These are phyloP conservation scores for Artemisia argyi DNA, from an alignment of 129 eudicot species.

Conservation along the genomic window DNA sequence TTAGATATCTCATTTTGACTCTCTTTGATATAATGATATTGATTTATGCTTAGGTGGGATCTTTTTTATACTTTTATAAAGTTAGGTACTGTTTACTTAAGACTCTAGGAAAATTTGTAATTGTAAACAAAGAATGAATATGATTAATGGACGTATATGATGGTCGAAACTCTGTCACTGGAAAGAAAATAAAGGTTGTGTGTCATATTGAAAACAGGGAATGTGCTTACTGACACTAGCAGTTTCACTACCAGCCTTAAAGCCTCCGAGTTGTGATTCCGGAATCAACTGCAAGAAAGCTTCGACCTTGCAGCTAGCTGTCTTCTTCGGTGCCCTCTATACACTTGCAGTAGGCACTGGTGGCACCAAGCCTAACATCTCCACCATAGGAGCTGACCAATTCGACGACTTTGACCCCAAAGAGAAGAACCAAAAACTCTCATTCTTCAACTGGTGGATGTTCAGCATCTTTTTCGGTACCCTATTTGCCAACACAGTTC, in stretches of 20 bases:
- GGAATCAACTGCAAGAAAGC: slow-evolving; percentile 42
- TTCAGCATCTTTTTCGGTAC: slow-evolving; percentile 49
- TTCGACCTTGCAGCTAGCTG: slow-evolving; percentile 33
- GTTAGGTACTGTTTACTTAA: neutral
- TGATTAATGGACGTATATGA: neutral
- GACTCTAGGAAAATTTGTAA: neutral
- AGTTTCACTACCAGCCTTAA: slow-evolving; percentile 52
- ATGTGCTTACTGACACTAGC: slow-evolving; percentile 48
- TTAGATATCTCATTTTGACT: no score
- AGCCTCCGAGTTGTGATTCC: slow-evolving; percentile 46
- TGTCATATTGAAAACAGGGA: slow-evolving; percentile 28
- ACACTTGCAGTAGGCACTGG: slow-evolving; percentile 51
- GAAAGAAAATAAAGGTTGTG: neutral
- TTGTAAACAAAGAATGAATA: neutral
- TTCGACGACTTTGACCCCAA: slow-evolving; percentile 56
- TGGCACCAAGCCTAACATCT: slow-evolving; percentile 60
- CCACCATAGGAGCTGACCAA: slow-evolving; percentile 66
- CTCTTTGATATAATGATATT: no score
- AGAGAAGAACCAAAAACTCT: slow-evolving; percentile 51
- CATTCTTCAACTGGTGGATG: slow-evolving; percentile 75
- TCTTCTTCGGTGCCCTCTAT: slow-evolving; percentile 49
- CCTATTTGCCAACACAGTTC: slow-evolving; percentile 50
- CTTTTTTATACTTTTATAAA: neutral
- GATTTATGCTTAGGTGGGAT: neutral
- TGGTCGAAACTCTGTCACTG: no score